A percentile compares a stretch with the other conserved stretches of the same genome.
phyloP scores from a whole-genome alignment of 2,329 filamentous ascomycete species.

The Fusarium algeriense region DNA sequence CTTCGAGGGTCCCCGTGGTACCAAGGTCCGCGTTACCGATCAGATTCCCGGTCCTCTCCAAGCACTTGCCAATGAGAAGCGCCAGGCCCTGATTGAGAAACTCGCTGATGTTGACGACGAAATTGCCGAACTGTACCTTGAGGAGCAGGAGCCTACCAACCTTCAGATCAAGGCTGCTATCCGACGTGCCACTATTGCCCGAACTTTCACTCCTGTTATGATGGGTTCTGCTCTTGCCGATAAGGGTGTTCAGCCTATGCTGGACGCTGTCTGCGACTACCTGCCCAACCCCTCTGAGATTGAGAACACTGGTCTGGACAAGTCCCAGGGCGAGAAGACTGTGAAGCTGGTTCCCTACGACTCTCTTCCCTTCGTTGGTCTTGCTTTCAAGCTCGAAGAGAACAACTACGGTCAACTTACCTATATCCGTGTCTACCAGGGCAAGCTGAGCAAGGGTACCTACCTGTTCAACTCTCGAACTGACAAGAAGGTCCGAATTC shows the following conservation, averaged over 20 bases:
- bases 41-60: slow-evolving; percentile 85
- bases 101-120: slow-evolving; percentile 98
- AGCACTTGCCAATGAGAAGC: slow-evolving; percentile 83
- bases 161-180: slow-evolving; percentile 93
- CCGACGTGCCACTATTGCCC: slow-evolving; percentile 85
- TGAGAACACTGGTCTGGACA: slow-evolving; percentile 89
- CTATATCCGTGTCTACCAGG: slow-evolving; percentile 98
- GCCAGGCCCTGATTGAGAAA: slow-evolving; percentile 89
- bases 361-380: slow-evolving; percentile 90
- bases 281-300: slow-evolving; percentile 92
- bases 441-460: slow-evolving; percentile 85
- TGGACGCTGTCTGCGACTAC: slow-evolving; percentile 96
- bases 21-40: slow-evolving; percentile 79
- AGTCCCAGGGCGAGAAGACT: slow-evolving; percentile 78
- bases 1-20: slow-evolving; percentile 86
- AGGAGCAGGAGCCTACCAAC: slow-evolving; percentile 82
- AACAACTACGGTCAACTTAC: slow-evolving; percentile 98
- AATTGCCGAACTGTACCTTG: slow-evolving; percentile 94
- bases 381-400: slow-evolving; percentile 99
- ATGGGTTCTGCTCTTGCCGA: slow-evolving; percentile 97
- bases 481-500: slow-evolving; percentile 96
- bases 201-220: slow-evolving; percentile 93
- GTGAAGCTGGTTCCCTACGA: slow-evolving; percentile 95
- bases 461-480: slow-evolving; percentile 94
- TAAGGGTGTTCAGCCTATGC: slow-evolving; percentile 95